A percentile compares a stretch with the other conserved stretches of the same genome.
Conservation (phyloP, 208 protist genomes). For the Porcisia hertigi region DNA sequence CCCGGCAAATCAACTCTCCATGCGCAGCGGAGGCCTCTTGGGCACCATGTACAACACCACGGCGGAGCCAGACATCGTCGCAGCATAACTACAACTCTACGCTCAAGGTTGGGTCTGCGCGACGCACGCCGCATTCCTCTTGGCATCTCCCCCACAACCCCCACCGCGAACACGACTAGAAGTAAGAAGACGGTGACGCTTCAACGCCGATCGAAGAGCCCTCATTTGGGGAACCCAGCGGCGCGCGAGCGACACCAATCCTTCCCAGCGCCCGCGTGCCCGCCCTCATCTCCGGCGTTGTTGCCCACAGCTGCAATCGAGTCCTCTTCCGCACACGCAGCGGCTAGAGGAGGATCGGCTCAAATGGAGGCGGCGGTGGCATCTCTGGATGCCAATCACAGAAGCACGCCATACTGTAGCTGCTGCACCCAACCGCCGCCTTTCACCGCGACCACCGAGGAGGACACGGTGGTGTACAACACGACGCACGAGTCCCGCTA, state of each 20-base stretch:
- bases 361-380: not conserved
- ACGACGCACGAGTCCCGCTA: constrained; percentile 58
- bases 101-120: not conserved
- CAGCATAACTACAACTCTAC: not conserved
- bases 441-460: constrained; percentile 36
- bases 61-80: not conserved
- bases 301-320: no score
- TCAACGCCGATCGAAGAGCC: not conserved
- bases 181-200: not conserved
- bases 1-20: not conserved
- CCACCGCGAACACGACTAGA: not conserved
- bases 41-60: not conserved
- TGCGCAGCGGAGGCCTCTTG: not conserved
- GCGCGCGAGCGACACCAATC: not conserved
- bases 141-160: not conserved
- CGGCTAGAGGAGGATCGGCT: not conserved
- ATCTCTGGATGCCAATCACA: not conserved
- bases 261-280: not conserved
- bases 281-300: not conserved
- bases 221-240: not conserved
- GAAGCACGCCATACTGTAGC: not conserved
- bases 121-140: constrained; percentile 5
- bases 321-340: not conserved
- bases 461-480: constrained; percentile 47
- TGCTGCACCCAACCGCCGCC: not conserved